Evolutionary conservation across 495 filamentous ascomycete genomes (phyloP), one percentile per base, ranked within the genome.

Genomic region (Coniosporium apollinis): DNA sequence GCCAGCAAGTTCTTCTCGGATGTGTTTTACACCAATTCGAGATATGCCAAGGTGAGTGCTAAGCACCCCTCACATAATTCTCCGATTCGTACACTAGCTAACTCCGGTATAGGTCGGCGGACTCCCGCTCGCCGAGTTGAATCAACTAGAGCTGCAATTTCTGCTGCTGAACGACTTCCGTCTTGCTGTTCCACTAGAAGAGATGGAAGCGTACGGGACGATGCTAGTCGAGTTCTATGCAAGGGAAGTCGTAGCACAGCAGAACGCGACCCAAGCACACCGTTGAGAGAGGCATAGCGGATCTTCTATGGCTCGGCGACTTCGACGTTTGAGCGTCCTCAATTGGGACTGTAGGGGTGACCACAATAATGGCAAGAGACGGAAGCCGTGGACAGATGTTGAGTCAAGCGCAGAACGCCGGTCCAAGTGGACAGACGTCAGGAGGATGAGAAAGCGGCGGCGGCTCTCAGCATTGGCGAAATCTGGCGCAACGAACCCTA

Each of bases 1-100:
- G 87, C 91, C 8, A 94, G 86, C 69, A 99, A 99, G 61, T 99
- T 96, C 66, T 99, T 99, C 56, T 94, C 86, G 3, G 89, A 99
- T 62, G 84, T 96, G 28, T 99, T 99, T 49, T 99, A 96, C 50
- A 99, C 89, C 13, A 99, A 99, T 59, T 96, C 91, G 30, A 67
- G 89, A 70, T 99, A 99, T 55, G 89, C 91, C 42, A 99, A 96
- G 79, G 89, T 93, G 70, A 43, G 65, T 51, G 34, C 21, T 28
- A 8, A 22, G 22, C 0, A 5, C 9, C n/a, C 28, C 28, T 18
- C 25, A 22, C 28, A 24, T 9, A 5, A 41, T 28, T 24, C 25
- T 28, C 19, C 9, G 20, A 18, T 9, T 13, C 10, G 28, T 47
- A 37, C 34, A 10, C n/a, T n/a, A n/a, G n/a, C n/a, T n/a, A n/a